These are phyloP conservation scores for Monotropa hypopitys DNA, from an alignment of 179 eudicot genomes.

Conservation along the genomic window DNA sequence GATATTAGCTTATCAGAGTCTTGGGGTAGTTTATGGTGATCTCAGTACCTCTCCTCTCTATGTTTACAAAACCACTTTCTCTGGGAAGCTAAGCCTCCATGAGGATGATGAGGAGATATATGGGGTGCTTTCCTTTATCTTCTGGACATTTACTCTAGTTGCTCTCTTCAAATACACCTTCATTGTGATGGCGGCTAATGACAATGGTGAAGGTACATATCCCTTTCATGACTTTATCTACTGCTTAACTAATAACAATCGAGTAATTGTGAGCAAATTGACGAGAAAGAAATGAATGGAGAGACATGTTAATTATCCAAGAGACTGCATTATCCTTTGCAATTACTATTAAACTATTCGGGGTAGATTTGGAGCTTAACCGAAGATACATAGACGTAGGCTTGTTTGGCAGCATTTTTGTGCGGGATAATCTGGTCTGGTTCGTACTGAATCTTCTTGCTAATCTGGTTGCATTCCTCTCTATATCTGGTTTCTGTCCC, in stretches of 20 bases:
- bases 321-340: neutral
- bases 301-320: neutral
- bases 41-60: constrained; percentile 45
- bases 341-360: neutral
- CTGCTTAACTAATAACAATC: constrained; percentile 6
- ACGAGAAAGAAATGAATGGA: neutral
- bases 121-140: constrained; percentile 40
- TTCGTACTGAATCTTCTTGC: too few relatives aligned
- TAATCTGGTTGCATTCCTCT: too few relatives aligned
- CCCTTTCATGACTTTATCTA: neutral
- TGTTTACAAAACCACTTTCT: constrained; percentile 42
- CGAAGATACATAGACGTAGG: neutral
- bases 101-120: constrained; percentile 38
- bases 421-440: too few relatives aligned
- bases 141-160: constrained; percentile 33
- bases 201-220: constrained; percentile 40
- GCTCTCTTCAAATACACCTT: constrained; percentile 32
- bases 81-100: constrained; percentile 35
- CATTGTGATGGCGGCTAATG: constrained; percentile 41
- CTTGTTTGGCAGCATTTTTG: neutral
- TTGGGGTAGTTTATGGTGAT: constrained; percentile 46
- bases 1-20: constrained; percentile 39
- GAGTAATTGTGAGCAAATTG: neutral
- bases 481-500: too few relatives aligned
- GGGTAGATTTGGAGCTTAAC: neutral